Base-by-base conservation (phyloP, 169 alveolate species). In the Theileria orientalis region DNA sequence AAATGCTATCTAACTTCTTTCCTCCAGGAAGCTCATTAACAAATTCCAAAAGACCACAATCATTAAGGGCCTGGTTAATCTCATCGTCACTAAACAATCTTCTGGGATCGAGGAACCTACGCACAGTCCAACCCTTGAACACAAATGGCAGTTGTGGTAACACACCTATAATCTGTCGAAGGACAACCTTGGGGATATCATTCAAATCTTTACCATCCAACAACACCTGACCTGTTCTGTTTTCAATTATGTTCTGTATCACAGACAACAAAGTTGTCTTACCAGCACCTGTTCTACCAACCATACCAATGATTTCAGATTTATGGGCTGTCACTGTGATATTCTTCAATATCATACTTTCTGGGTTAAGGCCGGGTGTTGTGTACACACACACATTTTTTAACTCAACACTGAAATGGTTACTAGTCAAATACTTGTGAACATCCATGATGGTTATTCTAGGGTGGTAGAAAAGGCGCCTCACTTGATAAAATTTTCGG, bases 31-130 rank as follows among this genome's bases (percentile, higher is more conserved):
- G 57, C 30, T 11, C 21, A 47, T 47, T 47, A 6, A 47, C 57
- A 9, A 62, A 9, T 0, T 79, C 83, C 6, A 73, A 21, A 30
- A 79, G 42, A 40, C 87, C 87, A 60, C 83, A 72, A 40, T 74
- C 40, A 21, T 72, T 76, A 2, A 79, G 30, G 23, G 87, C 87
- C 13, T 27, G 29, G 23, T 44, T 21, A 35, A 79, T 66, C n/a
- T 70, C 77, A 5, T 61, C 74, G 44, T 71, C 87, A n/a, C n/a
- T n/a, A n/a, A n/a, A n/a, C n/a, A n/a, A n/a, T n/a, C n/a, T n/a
- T n/a, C n/a, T n/a, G n/a, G 84, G 84, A 52, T 75, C 84, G 40
- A 75, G 46, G 71, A 75, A 75, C 21, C 76, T 56, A 27, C 84
- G 59, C 54, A 75, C 46, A n/a, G 84, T 75, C 84, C 84, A 75